Base-by-base conservation (phyloP, 768 basidiomycete species). In the Phylloporus scabripes region DNA sequence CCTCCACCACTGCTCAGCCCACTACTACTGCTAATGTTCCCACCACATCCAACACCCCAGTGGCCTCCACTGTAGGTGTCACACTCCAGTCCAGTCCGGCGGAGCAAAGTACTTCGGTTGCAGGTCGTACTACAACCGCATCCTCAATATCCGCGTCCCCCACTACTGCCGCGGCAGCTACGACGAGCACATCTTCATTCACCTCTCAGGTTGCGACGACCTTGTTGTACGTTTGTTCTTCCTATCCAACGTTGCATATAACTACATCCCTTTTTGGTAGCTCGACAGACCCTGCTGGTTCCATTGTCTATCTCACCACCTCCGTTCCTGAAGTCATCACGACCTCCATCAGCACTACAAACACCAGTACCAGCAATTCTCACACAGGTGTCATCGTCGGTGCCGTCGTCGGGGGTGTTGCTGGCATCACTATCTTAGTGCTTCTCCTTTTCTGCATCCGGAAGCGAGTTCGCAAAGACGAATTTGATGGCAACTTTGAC, bases 401-500 rank as follows among this genome's bases (percentile, higher is more conserved):
- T 15, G 72, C 74, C 2, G 74, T 79, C n/a, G 78, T 79, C 9
- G 78, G 77, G 48, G 79, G 77, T 1, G 48, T 72, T 4, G 66
- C 54, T 1, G 52, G 60, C 3, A 32, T 77, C 20, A 31, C 51
- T 12, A 2, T 66, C 9, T 1, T 74, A 17, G 53, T 53, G 3
- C 20, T 70, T 49, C 28, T 71, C 14, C 9, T 69, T 43, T 61
- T 67, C 46, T 68, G 64, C 38, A 45, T 70, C 37, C 61, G 65
- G 7, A 56, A 48, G 21, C 53, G 60, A 2, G 42, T 32, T 8
- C 54, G 53, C 40, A 56, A 52, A 29, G 69, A 74, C 48, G 75
- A 77, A 23, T 77, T 77, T 40, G 75, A 77, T 47, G 75, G 76
- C 44, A 67, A 76, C 64, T 76, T 76, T 50, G 75, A 76, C 33